phyloP scores from a whole-genome alignment of 176 grass and related monocot species.

The Oryza rufipogon region DNA sequence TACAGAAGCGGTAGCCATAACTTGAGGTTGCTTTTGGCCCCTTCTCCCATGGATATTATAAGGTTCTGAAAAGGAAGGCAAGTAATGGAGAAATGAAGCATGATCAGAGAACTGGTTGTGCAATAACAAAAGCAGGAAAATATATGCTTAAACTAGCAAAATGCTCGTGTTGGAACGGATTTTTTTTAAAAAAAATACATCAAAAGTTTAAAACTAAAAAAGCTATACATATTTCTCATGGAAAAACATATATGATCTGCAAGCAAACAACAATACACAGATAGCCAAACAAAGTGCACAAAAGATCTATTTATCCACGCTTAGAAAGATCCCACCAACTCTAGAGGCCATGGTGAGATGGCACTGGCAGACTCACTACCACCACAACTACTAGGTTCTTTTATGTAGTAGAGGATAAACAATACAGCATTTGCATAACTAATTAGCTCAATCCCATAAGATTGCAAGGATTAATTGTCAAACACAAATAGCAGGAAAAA shows the following conservation, averaged over 20 bases:
- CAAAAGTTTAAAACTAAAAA: background rate
- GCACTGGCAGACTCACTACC: background rate
- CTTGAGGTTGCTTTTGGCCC: constrained; percentile 95
- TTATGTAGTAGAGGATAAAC: constrained; percentile 12
- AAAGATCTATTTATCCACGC: too few species aligned
- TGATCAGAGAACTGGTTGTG: constrained; percentile 11
- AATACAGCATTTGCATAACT: constrained; percentile 33
- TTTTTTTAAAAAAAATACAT: background rate
- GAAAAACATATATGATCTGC: background rate
- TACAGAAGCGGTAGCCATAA: constrained; percentile 81
- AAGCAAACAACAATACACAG: background rate
- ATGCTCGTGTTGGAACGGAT: background rate
- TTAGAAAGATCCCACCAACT: too few species aligned
- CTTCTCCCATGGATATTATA: constrained; percentile 81
- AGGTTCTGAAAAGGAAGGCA: constrained; percentile 67
- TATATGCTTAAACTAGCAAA: background rate
- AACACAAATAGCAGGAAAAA: constrained; percentile 43
- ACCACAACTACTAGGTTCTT: background rate
- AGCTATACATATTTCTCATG: constrained; percentile 2
- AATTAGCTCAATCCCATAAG: constrained; percentile 11
- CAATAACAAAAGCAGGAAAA: constrained; percentile 6
- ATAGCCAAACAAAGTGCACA: too few species aligned
- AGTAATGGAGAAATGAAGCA: constrained; percentile 30
- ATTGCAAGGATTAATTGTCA: constrained; percentile 16
- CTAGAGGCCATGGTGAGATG: background rate